phyloP scores from a whole-genome alignment of 306 rosid genomes.

The cucumber (Cucumis sativus) region Cucumber_9930_V3 NC_026657.2:11030501-11031000 shows the following conservation, averaged over 20 bases:
- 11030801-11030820: slow-evolving; percentile 29
- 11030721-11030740: slow-evolving; percentile 28
- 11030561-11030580: slow-evolving; percentile 24
- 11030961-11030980: slow-evolving; percentile 34
- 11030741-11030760: slow-evolving; percentile 52
- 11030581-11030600: slow-evolving; percentile 39
- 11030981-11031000: slow-evolving; percentile 54
- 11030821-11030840: slow-evolving; percentile 45
- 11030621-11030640: slow-evolving; percentile 62
- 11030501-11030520: slow-evolving; percentile 33
- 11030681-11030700: slow-evolving; percentile 46
- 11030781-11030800: slow-evolving; percentile 43
- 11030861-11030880: slow-evolving; percentile 48
- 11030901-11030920: slow-evolving; percentile 40
- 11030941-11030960: slow-evolving; percentile 35
- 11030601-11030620: slow-evolving; percentile 39
- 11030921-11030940: slow-evolving; percentile 34
- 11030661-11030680: slow-evolving; percentile 16
- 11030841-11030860: slow-evolving; percentile 34
- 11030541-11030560: slow-evolving; percentile 53
- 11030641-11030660: not conserved
- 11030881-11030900: slow-evolving; percentile 44
- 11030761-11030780: slow-evolving; percentile 23
- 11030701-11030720: slow-evolving; percentile 19
- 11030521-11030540: slow-evolving; percentile 10